These are phyloP conservation scores for Phytophthora pistaciae DNA, from an alignment of 352 stramenopile genomes.

Conservation along the genomic window DNA sequence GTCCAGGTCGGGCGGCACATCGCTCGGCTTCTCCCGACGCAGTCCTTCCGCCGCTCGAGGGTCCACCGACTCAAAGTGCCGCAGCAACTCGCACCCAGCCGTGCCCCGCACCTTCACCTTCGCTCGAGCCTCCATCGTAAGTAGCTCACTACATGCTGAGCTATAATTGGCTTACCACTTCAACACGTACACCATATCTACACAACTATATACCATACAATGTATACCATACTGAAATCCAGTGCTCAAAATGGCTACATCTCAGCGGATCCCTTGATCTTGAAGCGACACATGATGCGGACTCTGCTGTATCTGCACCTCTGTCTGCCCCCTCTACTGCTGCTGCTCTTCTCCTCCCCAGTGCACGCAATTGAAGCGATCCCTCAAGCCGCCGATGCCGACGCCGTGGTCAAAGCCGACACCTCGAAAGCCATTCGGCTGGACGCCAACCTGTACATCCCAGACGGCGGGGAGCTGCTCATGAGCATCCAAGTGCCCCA, in stretches of 20 bases:
- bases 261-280: not conserved
- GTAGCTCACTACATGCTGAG: not conserved
- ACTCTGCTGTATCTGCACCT: constrained; percentile 11
- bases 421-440: constrained; percentile 63
- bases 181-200: not conserved
- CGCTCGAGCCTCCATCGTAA: constrained; percentile 29
- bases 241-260: not conserved
- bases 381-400: constrained; percentile 57
- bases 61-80: constrained; percentile 57
- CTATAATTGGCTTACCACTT: not conserved
- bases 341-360: not conserved
- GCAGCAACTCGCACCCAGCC: constrained; percentile 56
- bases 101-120: constrained; percentile 56
- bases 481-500: constrained; percentile 71
- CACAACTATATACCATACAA: not conserved
- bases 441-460: constrained; percentile 78
- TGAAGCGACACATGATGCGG: constrained; percentile 10
- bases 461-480: constrained; percentile 73
- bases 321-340: constrained; percentile 5
- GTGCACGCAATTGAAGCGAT: constrained; percentile 45
- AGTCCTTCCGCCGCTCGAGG: constrained; percentile 67
- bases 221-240: not conserved
- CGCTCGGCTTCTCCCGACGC: constrained; percentile 31
- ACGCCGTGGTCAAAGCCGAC: constrained; percentile 57
- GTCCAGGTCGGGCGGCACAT: constrained; percentile 42